Conservation (phyloP, 768 basidiomycete species). For the Boletus speciosus region DNA sequence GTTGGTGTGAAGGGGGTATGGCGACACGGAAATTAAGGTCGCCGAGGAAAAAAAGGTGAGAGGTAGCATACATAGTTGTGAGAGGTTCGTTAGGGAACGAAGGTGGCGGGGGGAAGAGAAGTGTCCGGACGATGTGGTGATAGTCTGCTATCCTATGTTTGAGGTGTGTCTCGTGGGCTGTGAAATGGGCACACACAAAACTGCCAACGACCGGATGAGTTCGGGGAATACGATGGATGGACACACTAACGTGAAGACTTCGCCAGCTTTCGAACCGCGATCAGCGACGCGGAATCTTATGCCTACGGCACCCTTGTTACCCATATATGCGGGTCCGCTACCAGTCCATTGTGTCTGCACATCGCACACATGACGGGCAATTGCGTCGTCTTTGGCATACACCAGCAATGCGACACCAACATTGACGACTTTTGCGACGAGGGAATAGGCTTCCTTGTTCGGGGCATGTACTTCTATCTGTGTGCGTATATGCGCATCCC, state of each 20-base stretch:
- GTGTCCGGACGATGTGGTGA: conserved; percentile 70
- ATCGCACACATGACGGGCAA: conserved; percentile 58
- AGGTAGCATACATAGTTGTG: conserved; percentile 76
- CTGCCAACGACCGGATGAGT: conserved; percentile 37
- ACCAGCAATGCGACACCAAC: conserved; percentile 87
- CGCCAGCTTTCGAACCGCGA: conserved; percentile 54
- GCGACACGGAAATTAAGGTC: conserved; percentile 89
- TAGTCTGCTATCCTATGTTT: conserved; percentile 71
- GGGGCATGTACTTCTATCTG: conserved; percentile 71
- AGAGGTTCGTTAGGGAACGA: conserved; percentile 35
- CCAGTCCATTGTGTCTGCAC: conserved; percentile 77
- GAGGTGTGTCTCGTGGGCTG: conserved; percentile 71
- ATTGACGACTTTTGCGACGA: conserved; percentile 77
- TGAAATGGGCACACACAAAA: conserved; percentile 91
- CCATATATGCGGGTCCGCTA: conserved; percentile 72
- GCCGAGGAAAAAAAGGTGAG: conserved; percentile 90
- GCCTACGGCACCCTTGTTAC: conserved; percentile 94
- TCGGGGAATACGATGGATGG: neutral
- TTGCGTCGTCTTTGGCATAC: conserved; percentile 71
- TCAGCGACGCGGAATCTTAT: conserved; percentile 73
- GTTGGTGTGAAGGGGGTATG: conserved; percentile 53
- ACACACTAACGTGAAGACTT: conserved; percentile 76
- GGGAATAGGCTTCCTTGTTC: conserved; percentile 69
- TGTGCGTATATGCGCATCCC: conserved; percentile 67
- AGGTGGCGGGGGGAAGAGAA: conserved; percentile 67